Evolutionary conservation across 1,139 yeast species (phyloP).

Genomic region (Debaryomyces subglobosus): DNA sequence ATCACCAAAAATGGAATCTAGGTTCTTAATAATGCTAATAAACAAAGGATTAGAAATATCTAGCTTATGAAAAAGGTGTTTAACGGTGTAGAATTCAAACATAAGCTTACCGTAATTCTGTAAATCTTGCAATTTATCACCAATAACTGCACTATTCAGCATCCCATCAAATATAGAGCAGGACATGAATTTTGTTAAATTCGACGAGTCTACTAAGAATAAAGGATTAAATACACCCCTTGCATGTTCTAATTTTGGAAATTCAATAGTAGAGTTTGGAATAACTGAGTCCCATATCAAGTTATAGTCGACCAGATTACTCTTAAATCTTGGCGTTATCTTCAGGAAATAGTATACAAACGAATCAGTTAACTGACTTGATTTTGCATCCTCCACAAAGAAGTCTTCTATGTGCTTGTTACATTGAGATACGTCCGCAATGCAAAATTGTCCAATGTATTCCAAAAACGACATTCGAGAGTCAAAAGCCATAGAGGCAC

Average conservation of each 20-base stretch:
- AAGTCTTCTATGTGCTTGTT: slow-evolving; percentile 2
- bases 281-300: slow-evolving; percentile 6
- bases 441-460: slow-evolving; percentile 9
- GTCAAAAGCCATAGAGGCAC: slow-evolving; percentile 42
- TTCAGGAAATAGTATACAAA: slow-evolving; percentile 3
- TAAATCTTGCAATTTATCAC: slow-evolving; percentile 6
- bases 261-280: slow-evolving; percentile 4
- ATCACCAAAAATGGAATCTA: slow-evolving; percentile 4
- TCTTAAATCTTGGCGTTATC: slow-evolving; percentile 3
- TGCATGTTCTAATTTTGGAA: slow-evolving; percentile 8
- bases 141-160: neutral
- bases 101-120: slow-evolving; percentile 11
- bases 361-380: neutral
- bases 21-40: neutral
- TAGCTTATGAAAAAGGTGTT: slow-evolving; percentile 1
- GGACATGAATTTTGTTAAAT: neutral
- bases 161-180: neutral
- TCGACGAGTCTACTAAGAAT: neutral
- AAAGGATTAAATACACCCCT: slow-evolving; percentile 5
- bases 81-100: slow-evolving; percentile 9
- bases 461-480: neutral
- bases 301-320: slow-evolving; percentile 1
- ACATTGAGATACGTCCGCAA: slow-evolving; percentile 6
- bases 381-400: slow-evolving; percentile 4
- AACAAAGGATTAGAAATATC: slow-evolving; percentile 2